A percentile compares a stretch with the other conserved stretches of the same genome.
Evolutionary conservation across 78 protist species (phyloP).

Genomic region (Polysphondylium violaceum): DNA sequence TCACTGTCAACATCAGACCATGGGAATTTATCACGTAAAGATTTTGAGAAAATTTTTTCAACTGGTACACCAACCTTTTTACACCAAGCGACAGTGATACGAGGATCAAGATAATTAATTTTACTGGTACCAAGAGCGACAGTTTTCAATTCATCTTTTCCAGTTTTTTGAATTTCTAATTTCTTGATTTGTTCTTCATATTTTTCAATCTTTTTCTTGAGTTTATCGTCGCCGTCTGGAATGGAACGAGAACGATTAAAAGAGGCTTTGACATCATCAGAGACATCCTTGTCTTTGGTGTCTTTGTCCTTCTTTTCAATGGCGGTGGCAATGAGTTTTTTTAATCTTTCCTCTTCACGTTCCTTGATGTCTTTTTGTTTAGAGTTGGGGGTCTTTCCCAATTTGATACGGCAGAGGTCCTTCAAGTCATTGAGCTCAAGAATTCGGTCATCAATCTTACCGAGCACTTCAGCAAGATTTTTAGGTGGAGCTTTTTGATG

Average conservation of each 20-base stretch:
- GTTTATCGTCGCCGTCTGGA: conserved; percentile 28
- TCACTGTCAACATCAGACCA: conserved; percentile 92
- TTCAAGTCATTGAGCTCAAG: conserved; percentile 24
- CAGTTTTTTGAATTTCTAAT: conserved; percentile 53
- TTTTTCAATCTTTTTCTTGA: not conserved
- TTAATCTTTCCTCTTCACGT: conserved; percentile 46
- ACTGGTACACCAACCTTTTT: conserved; percentile 87
- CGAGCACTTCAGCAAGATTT: conserved; percentile 32
- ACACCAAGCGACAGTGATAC: conserved; percentile 99
- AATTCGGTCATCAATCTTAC: conserved; percentile 56
- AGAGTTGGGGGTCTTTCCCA: not conserved
- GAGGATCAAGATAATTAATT: conserved; percentile 99
- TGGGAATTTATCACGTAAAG: conserved; percentile 88
- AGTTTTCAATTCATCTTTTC: conserved; percentile 85
- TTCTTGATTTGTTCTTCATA: conserved; percentile 65
- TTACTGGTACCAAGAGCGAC: conserved; percentile 97
- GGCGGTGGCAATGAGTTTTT: conserved; percentile 1
- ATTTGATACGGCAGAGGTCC: conserved; percentile 2
- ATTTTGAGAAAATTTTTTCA: conserved; percentile 86
- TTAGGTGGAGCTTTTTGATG: conserved; percentile 97
- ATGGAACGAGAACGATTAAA: conserved; percentile 52
- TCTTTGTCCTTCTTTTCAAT: conserved; percentile 27
- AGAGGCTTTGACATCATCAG: conserved; percentile 13
- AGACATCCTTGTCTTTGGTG: conserved; percentile 19
- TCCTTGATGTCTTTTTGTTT: not conserved